A percentile compares a stretch with the other conserved stretches of the same genome.
Conservation (phyloP, 495 filamentous ascomycete genomes). For the Usnea hakonensis region DNA sequence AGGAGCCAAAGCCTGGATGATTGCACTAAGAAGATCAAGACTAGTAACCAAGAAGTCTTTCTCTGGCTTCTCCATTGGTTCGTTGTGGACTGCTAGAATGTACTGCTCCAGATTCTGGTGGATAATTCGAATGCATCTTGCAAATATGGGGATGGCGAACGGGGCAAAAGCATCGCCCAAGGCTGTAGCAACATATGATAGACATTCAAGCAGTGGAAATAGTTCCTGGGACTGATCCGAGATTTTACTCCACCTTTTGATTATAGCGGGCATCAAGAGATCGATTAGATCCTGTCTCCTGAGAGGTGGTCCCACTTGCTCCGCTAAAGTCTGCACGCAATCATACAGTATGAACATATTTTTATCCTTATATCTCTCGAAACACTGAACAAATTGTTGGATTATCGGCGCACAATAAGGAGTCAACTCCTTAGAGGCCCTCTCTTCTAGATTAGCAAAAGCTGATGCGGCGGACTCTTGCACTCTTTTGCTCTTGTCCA, state of each 20-base stretch:
- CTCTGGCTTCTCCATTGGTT: conserved; percentile 70
- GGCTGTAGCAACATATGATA: conserved; percentile 88
- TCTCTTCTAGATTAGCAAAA: conserved; percentile 93
- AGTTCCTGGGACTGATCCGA: conserved; percentile 86
- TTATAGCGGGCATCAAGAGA: conserved; percentile 89
- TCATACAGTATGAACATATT: conserved; percentile 99
- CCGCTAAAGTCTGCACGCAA: conserved; percentile 94
- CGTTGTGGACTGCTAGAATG: conserved; percentile 54
- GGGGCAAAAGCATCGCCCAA: conserved; percentile 75
- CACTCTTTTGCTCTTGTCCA: conserved; percentile 94
- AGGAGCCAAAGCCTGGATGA: conserved; percentile 84
- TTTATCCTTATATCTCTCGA: conserved; percentile 90
- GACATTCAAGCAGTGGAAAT: conserved; percentile 88
- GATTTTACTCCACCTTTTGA: conserved; percentile 80
- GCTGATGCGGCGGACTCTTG: conserved; percentile 95
- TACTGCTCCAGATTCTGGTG: conserved; percentile 79
- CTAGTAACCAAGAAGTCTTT: conserved; percentile 97
- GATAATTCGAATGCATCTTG: conserved; percentile 81
- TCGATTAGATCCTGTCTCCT: conserved; percentile 69
- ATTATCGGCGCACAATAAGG: conserved; percentile 88
- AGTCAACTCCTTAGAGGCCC: conserved; percentile 68
- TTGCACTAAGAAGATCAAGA: conserved; percentile 85
- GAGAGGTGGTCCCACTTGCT: conserved; percentile 75
- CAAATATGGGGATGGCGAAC: conserved; percentile 77
- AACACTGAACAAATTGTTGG: conserved; percentile 85